Base-by-base conservation (phyloP, 2,329 filamentous ascomycete species). In the Phialocephala sp. region DNA sequence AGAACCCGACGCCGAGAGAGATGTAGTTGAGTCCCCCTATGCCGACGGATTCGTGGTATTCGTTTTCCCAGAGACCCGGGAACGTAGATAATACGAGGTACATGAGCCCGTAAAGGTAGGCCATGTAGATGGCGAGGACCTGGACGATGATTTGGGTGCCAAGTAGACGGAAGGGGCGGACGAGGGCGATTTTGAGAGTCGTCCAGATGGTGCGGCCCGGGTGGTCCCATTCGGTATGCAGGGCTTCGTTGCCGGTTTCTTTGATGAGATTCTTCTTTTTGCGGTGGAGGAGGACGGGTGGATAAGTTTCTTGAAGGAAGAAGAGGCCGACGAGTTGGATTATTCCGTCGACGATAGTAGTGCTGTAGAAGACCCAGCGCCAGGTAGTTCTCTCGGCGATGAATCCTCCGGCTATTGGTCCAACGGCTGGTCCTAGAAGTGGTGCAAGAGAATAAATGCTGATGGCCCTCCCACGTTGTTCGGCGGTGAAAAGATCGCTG, bases 41-140 rank as follows among this genome's bases (percentile, higher is more conserved):
- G 60, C 85, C 84, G 11, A 83, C 79, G 0, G 82, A 81, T 71
- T 89, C 80, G 61, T 80, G 72, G 71, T 91, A 92, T 15, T 80
- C 76, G 0, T 73, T 69, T 1, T 75, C 79, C 86, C 87, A 91
- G 0, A 91, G 78, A 0, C 75, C 72, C 0, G 89, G 84, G 69
- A 89, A 89, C 1, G 84, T 89, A 0, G 85, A 84, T 0, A 91
- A 81, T 39, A 82, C 80, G 2, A 87, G 76, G 71, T 86, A 87
- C 52, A 86, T 79, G 56, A 84, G 78, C 6, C 85, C 84, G 69
- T 87, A 86, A 4, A 83, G 73, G 55, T 83, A 77, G 27, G 81
- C 79, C 74, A 85, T 81, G 73, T 86, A 87, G 12, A 84, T 67
- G 1, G 84, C 80, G 5, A 87, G 77, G 4, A 83, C 76, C 71